Percentiles rank a stretch among this genome's conserved stretches.
Conservation (phyloP, 768 basidiomycete species). For the Pisolithus albus region DNA sequence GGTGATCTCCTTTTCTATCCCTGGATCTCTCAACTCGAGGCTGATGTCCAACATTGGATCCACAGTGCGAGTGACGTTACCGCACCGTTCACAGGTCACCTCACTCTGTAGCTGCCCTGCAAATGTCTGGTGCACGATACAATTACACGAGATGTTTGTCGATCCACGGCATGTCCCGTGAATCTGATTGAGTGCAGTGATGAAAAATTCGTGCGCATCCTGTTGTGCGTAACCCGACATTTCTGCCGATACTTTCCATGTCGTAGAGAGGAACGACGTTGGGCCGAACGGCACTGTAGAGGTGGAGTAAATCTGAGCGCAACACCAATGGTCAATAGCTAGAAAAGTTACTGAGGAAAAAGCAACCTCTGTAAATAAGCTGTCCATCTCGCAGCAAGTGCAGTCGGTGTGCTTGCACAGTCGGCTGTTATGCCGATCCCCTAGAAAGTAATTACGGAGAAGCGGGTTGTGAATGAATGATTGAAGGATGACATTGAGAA, state of each 20-base stretch:
- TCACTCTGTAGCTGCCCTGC: constrained; percentile 83
- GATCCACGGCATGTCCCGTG: constrained; percentile 71
- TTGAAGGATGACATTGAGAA: constrained; percentile 88
- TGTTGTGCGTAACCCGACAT: constrained; percentile 91
- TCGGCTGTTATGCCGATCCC: constrained; percentile 78
- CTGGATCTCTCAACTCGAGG: constrained; percentile 65
- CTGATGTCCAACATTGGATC: constrained; percentile 92
- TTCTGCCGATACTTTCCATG: constrained; percentile 74
- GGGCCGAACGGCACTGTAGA: constrained; percentile 69
- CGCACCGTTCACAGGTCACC: constrained; percentile 82
- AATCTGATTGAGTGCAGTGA: constrained; percentile 78
- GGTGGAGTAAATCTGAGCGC: background rate
- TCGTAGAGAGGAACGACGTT: constrained; percentile 71
- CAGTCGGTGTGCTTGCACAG: constrained; percentile 68
- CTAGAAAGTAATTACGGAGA: constrained; percentile 80
- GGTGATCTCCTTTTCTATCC: constrained; percentile 53
- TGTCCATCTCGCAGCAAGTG: constrained; percentile 92
- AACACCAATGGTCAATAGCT: background rate
- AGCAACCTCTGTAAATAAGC: constrained; percentile 63
- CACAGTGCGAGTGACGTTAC: constrained; percentile 65
- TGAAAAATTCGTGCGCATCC: constrained; percentile 88
- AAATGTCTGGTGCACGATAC: constrained; percentile 88
- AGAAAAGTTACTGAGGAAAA: background rate
- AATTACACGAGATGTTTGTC: constrained; percentile 77
- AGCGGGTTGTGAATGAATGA: constrained; percentile 86